Conservation (phyloP, 805 yeast species). For the Maudiozyma bulderi region DNA sequence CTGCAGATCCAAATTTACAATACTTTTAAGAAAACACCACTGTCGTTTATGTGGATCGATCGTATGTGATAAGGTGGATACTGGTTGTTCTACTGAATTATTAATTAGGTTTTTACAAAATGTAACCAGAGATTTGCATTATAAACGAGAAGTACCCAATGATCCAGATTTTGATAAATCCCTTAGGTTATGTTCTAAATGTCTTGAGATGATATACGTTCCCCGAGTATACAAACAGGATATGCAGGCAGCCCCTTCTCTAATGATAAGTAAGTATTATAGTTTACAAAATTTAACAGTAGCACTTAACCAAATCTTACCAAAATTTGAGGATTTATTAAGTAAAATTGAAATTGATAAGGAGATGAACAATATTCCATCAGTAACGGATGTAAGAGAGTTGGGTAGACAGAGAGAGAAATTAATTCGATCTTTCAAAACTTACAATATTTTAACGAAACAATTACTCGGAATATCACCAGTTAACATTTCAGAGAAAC, state of each 20-base stretch:
- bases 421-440: constrained; percentile 40
- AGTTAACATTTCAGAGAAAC: constrained; percentile 35
- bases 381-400: constrained; percentile 25
- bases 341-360: constrained; percentile 28
- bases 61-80: constrained; percentile 59
- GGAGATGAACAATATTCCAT: constrained; percentile 11
- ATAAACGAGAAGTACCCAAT: constrained; percentile 10
- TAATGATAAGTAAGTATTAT: constrained; percentile 33
- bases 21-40: constrained; percentile 70
- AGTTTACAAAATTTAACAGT: constrained; percentile 32
- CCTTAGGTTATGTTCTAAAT: constrained; percentile 57
- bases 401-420: constrained; percentile 36
- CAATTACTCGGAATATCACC: constrained; percentile 31
- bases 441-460: constrained; percentile 42
- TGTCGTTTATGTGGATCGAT: constrained; percentile 81
- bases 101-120: constrained; percentile 33
- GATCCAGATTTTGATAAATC: constrained; percentile 20
- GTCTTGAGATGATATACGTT: constrained; percentile 54
- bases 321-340: constrained; percentile 35
- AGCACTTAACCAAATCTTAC: constrained; percentile 33
- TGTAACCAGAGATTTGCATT: constrained; percentile 21
- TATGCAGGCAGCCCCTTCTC: constrained; percentile 24
- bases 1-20: constrained; percentile 50
- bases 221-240: constrained; percentile 43
- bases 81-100: constrained; percentile 66